phyloP scores from a whole-genome alignment of 2,329 filamentous ascomycete genomes.

The Raffaelea ambrosiae region DNA sequence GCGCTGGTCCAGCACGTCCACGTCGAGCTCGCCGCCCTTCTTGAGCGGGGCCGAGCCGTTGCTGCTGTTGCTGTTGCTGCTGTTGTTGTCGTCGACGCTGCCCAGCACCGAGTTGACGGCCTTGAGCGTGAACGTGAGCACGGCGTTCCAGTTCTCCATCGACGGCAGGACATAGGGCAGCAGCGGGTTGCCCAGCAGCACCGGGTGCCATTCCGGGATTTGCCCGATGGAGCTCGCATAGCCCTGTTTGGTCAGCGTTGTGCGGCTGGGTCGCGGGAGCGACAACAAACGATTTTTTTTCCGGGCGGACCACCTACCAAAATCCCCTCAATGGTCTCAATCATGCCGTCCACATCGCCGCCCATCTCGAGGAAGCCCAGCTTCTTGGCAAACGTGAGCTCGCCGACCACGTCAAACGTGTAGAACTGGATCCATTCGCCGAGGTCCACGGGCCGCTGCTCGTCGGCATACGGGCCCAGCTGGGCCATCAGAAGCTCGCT shows the following conservation, averaged over 20 bases:
- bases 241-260: too few species aligned
- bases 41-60: too few species aligned
- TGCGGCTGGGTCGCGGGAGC: too few species aligned
- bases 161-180: conserved; percentile 14
- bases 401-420: conserved; percentile 33
- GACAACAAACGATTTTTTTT: too few species aligned
- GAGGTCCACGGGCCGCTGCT: neutral
- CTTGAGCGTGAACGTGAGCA: neutral
- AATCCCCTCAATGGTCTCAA: conserved; percentile 16
- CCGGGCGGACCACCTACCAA: neutral
- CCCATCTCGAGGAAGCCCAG: conserved; percentile 31
- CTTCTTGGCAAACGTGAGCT: conserved; percentile 28
- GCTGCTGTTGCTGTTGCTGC: too few species aligned
- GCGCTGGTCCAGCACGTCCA: neutral
- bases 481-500: neutral
- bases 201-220: conserved; percentile 15
- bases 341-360: conserved; percentile 27
- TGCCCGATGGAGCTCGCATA: conserved; percentile 20
- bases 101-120: conserved; percentile 2
- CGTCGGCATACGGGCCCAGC: neutral
- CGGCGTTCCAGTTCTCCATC: conserved; percentile 1
- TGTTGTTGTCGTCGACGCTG: neutral
- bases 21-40: neutral
- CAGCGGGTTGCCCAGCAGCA: conserved; percentile 21
- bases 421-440: neutral